Conservation (phyloP, 192 early-diverging fungal genomes). For the Obelidium mucronatum region DNA sequence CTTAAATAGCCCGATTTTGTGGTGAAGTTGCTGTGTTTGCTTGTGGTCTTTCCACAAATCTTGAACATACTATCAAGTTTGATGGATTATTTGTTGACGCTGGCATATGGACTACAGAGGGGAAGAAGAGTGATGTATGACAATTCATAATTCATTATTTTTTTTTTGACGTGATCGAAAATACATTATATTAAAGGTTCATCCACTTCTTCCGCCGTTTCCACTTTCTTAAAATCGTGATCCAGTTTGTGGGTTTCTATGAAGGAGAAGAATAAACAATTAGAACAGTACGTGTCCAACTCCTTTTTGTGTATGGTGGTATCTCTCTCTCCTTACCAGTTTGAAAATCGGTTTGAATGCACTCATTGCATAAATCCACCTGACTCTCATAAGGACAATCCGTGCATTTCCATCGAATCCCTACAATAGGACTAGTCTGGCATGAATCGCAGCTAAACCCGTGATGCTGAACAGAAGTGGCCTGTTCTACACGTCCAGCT, state of each 20-base stretch:
- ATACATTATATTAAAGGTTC: too few relatives aligned
- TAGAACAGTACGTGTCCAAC: not conserved
- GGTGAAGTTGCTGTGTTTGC: too few relatives aligned
- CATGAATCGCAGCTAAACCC: constrained; percentile 12
- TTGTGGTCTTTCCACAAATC: too few relatives aligned
- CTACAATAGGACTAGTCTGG: constrained; percentile 6
- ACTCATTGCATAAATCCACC: constrained; percentile 27
- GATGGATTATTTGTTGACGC: too few relatives aligned
- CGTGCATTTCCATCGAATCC: constrained; percentile 25
- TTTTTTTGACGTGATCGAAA: too few relatives aligned
- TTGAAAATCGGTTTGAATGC: constrained; percentile 19
- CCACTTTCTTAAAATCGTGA: constrained; percentile 21
- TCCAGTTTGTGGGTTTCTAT: constrained; percentile 9
- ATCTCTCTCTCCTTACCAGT: not conserved
- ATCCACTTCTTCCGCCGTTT: not conserved
- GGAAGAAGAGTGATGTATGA: too few relatives aligned
- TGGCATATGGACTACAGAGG: too few relatives aligned
- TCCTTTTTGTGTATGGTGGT: not conserved
- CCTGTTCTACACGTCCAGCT: not conserved
- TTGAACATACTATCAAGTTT: too few relatives aligned
- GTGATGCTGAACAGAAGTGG: constrained; percentile 3
- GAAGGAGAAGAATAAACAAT: too few relatives aligned
- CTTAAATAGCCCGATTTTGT: too few relatives aligned
- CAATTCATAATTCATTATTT: too few relatives aligned
- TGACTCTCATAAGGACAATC: constrained; percentile 18